phyloP scores from a whole-genome alignment of 768 basidiomycete genomes.

The Suillus lakei region DNA sequence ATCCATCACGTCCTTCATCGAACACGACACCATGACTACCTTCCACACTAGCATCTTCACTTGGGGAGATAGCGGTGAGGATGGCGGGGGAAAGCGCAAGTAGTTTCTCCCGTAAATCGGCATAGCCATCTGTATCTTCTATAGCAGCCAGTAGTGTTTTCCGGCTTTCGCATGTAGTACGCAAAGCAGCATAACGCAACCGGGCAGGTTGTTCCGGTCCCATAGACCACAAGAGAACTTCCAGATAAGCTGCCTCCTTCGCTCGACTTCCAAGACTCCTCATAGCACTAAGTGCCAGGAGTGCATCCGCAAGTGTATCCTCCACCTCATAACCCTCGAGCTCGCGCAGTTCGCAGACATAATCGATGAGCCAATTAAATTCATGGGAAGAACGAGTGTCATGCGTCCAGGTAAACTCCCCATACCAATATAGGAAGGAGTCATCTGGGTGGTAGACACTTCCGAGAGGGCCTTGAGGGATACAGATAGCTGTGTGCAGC shows the following conservation, averaged over 20 bases:
- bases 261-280: background rate
- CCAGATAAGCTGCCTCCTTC: constrained; percentile 7
- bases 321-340: constrained; percentile 8
- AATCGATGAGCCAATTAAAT: constrained; percentile 14
- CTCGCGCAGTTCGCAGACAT: constrained; percentile 5
- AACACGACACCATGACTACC: background rate
- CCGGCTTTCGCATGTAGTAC: constrained; percentile 4
- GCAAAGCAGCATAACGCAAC: constrained; percentile 13
- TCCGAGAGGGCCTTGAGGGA: constrained; percentile 4
- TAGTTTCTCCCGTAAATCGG: background rate
- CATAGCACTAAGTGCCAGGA: constrained; percentile 13
- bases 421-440: constrained; percentile 9
- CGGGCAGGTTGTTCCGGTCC: constrained; percentile 10
- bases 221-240: constrained; percentile 12
- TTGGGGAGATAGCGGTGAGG: constrained; percentile 4
- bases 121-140: background rate
- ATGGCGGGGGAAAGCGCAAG: constrained; percentile 7
- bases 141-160: background rate
- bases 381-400: constrained; percentile 3
- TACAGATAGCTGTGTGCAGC: background rate
- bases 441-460: constrained; percentile 1
- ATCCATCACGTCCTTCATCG: constrained; percentile 5
- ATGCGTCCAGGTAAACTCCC: constrained; percentile 1
- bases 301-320: constrained; percentile 14
- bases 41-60: constrained; percentile 5